A percentile compares a stretch with the other conserved stretches of the same genome.
phyloP scores from a whole-genome alignment of 2,329 filamentous ascomycete genomes.

The Aspergillus neotritici region DNA sequence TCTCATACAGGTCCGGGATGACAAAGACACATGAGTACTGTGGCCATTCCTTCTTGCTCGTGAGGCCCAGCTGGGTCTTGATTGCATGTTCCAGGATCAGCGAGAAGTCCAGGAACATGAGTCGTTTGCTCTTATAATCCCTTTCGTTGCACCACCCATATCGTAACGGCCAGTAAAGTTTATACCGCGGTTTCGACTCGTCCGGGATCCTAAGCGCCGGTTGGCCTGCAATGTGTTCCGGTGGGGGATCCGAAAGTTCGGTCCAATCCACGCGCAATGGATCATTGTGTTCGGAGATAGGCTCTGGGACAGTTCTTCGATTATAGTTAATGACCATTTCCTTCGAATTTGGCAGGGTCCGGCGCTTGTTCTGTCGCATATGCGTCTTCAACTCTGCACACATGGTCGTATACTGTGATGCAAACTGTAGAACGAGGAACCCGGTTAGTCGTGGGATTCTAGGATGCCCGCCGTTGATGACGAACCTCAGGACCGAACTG shows the following conservation, averaged over 20 bases:
- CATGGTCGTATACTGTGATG: constrained; percentile 69
- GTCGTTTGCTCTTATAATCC: constrained; percentile 74
- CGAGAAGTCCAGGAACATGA: constrained; percentile 81
- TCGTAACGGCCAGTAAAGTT: constrained; percentile 85
- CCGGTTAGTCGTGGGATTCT: not conserved
- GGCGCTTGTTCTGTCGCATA: constrained; percentile 89
- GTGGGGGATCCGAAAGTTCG: constrained; percentile 63
- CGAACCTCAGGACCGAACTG: constrained; percentile 80
- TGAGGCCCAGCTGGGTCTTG: constrained; percentile 73
- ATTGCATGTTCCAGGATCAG: constrained; percentile 81
- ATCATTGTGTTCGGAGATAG: constrained; percentile 92
- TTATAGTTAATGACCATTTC: constrained; percentile 96
- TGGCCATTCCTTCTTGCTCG: constrained; percentile 70
- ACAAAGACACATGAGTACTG: constrained; percentile 97
- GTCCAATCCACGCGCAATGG: constrained; percentile 94
- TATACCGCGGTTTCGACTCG: constrained; percentile 80
- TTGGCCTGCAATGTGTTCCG: constrained; percentile 73
- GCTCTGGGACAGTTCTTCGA: constrained; percentile 71
- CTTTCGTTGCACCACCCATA: constrained; percentile 84
- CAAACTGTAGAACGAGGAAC: constrained; percentile 41
- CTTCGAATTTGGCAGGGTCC: constrained; percentile 94
- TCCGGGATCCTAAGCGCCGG: constrained; percentile 84
- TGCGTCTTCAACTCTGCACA: constrained; percentile 79
- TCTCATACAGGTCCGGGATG: constrained; percentile 95
- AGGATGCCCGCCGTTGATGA: not conserved